Evolutionary conservation across 306 rosid genomes (phyloP).

Genomic region (Gastrolobium bilobum): DNA sequence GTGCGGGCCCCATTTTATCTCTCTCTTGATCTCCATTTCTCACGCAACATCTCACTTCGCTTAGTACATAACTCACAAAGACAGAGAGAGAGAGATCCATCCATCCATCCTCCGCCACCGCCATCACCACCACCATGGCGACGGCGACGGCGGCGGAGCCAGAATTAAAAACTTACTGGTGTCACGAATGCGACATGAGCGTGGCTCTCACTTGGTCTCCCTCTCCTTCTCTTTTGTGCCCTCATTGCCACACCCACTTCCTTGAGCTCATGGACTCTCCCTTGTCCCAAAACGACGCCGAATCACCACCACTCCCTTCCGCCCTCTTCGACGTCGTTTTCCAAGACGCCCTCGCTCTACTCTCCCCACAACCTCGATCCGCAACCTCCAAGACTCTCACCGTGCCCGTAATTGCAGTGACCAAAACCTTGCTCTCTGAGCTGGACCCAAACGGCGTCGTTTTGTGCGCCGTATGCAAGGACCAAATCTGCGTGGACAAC

Average conservation of each 20-base stretch:
- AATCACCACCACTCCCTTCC: not conserved
- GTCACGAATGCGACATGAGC: conserved; percentile 96
- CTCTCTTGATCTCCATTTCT: not conserved
- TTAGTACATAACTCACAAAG: not conserved
- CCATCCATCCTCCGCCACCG: conserved; percentile 26
- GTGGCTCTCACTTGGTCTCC: conserved; percentile 55
- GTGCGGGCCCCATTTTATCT: conserved; percentile 51
- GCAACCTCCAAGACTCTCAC: not conserved
- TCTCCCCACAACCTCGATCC: not conserved
- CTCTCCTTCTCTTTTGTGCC: conserved; percentile 63
- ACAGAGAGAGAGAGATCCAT: not conserved
- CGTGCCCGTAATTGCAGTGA: conserved; percentile 45
- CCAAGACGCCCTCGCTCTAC: conserved; percentile 42
- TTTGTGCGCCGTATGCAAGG: conserved; percentile 80
- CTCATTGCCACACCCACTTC: conserved; percentile 75
- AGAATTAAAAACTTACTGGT: conserved; percentile 78
- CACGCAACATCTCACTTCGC: not conserved
- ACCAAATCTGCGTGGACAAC: conserved; percentile 51
- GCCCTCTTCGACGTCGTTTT: conserved; percentile 38
- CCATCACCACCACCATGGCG: conserved; percentile 7
- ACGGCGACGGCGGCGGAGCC: conserved; percentile 29
- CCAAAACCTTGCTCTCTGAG: conserved; percentile 47
- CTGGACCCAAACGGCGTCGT: conserved; percentile 60
- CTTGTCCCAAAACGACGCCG: conserved; percentile 50
- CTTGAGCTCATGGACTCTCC: conserved; percentile 86